Evolutionary conservation across 164 flowering plant genomes (phyloP).

Genomic region (Echeveria elegans): DNA sequence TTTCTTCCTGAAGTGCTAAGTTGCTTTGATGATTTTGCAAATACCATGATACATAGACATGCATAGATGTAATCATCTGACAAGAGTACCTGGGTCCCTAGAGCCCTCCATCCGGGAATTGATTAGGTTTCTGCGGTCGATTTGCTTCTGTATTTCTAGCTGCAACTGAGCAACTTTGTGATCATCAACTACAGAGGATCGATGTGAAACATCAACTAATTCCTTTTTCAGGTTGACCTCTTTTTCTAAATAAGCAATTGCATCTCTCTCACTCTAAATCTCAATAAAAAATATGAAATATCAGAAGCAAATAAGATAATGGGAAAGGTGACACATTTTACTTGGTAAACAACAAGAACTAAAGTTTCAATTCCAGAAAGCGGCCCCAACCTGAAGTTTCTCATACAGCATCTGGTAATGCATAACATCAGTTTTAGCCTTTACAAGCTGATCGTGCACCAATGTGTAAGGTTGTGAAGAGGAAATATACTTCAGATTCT

Average conservation of each 20-base stretch:
- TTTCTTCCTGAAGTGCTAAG: constrained; percentile 60
- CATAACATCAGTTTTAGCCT: constrained; percentile 60
- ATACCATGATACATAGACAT: not conserved
- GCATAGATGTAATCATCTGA: not conserved
- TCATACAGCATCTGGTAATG: constrained; percentile 47
- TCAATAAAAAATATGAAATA: constrained; percentile 1
- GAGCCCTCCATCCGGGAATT: constrained; percentile 60
- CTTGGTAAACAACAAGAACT: constrained; percentile 3
- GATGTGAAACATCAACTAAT: constrained; percentile 52
- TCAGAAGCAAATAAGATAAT: constrained; percentile 5
- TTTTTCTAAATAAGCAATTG: constrained; percentile 62
- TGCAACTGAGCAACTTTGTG: constrained; percentile 46
- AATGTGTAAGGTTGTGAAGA: constrained; percentile 50
- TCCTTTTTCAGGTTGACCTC: constrained; percentile 63
- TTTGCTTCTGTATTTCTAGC: constrained; percentile 41
- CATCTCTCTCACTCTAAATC: constrained; percentile 71
- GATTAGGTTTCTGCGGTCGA: constrained; percentile 42
- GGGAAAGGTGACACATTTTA: not conserved
- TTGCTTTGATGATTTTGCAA: constrained; percentile 10
- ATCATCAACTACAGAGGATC: constrained; percentile 47
- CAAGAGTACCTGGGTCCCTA: constrained; percentile 61
- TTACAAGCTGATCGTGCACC: constrained; percentile 59
- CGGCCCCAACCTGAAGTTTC: constrained; percentile 91
- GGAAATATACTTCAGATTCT: constrained; percentile 52
- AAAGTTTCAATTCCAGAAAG: constrained; percentile 21